These are phyloP conservation scores for Clarireedia paspali DNA, from an alignment of 2,329 filamentous ascomycete genomes.

Conservation along the genomic window DNA sequence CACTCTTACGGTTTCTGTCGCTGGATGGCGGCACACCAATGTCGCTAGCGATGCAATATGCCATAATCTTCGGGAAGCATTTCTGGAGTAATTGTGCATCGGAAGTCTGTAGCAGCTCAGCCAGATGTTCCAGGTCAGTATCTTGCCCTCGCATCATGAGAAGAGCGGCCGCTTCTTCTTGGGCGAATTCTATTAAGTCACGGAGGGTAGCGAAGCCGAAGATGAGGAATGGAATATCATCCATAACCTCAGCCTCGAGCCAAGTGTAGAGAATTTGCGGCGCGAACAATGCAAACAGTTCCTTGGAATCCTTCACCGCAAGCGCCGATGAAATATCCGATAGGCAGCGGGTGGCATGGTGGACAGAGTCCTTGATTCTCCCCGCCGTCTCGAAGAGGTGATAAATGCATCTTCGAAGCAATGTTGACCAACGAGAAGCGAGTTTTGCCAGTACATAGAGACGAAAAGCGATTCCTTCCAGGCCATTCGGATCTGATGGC, in stretches of 20 bases:
- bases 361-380: conserved; percentile 53
- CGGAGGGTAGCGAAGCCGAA: conserved; percentile 69
- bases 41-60: conserved; percentile 78
- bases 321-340: conserved; percentile 57
- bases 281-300: conserved; percentile 76
- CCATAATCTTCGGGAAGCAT: conserved; percentile 71
- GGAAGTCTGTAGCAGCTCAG: conserved; percentile 45
- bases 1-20: conserved; percentile 39
- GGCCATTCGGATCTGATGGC: conserved; percentile 61
- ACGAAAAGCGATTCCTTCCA: conserved; percentile 80
- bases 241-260: conserved; percentile 60
- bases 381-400: conserved; percentile 89
- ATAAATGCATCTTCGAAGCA: conserved; percentile 81
- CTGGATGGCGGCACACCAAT: conserved; percentile 38
- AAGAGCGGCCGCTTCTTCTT: conserved; percentile 72
- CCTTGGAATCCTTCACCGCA: conserved; percentile 54
- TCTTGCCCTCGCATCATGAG: conserved; percentile 75
- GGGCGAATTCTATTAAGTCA: conserved; percentile 62
- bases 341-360: conserved; percentile 69
- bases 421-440: conserved; percentile 76
- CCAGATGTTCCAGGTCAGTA: conserved; percentile 52
- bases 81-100: conserved; percentile 51
- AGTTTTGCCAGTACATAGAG: conserved; percentile 69
- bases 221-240: conserved; percentile 73
- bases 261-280: conserved; percentile 88